Conservation (phyloP, 2,329 filamentous ascomycete genomes). For the Ophiognomonia clavigignenti-juglandacearum region DNA sequence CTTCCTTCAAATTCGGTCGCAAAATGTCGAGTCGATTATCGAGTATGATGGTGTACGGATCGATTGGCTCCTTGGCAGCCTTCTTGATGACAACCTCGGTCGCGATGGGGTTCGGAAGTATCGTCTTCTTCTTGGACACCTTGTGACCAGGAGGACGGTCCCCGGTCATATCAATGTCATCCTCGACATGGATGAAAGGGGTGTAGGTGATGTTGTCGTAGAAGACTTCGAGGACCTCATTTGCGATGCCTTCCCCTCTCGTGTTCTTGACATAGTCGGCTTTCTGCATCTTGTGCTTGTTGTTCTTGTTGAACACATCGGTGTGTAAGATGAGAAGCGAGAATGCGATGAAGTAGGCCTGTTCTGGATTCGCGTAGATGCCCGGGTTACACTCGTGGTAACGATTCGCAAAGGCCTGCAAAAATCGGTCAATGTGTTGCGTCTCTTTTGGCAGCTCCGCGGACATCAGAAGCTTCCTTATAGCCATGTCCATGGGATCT, state of each 20-base stretch:
- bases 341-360: constrained; percentile 98
- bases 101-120: constrained; percentile 58
- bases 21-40: constrained; percentile 81
- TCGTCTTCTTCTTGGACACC: constrained; percentile 58
- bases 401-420: constrained; percentile 91
- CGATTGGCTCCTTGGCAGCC: constrained; percentile 75
- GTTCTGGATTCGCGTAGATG: constrained; percentile 84
- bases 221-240: constrained; percentile 90
- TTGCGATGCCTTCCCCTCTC: constrained; percentile 82
- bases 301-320: constrained; percentile 99
- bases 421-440: constrained; percentile 91
- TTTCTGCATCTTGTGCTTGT: constrained; percentile 99
- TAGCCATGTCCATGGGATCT: constrained; percentile 96
- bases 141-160: constrained; percentile 69
- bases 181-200: constrained; percentile 95
- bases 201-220: constrained; percentile 99
- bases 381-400: constrained; percentile 99
- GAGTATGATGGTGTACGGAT: constrained; percentile 91
- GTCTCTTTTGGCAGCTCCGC: constrained; percentile 95
- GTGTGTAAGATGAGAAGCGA: constrained; percentile 95
- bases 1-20: constrained; percentile 82
- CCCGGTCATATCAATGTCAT: constrained; percentile 75
- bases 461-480: constrained; percentile 93
- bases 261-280: constrained; percentile 94
- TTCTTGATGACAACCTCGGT: constrained; percentile 57